phyloP scores from a whole-genome alignment of 2,329 filamentous ascomycete species.

The Colletotrichum eremochloae region DNA sequence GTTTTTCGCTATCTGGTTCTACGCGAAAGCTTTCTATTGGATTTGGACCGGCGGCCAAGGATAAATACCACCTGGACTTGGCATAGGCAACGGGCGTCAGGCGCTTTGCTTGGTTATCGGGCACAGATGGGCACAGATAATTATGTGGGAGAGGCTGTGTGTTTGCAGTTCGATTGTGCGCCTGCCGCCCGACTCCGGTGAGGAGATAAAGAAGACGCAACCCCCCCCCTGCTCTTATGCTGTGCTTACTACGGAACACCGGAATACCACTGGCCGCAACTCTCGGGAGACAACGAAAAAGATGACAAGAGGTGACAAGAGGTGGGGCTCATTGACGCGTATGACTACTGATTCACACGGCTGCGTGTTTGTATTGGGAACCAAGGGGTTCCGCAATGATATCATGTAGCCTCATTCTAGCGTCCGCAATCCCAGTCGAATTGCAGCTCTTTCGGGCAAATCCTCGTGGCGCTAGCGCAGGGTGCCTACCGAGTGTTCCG shows the following conservation, averaged over 20 bases:
- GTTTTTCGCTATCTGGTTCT: background rate
- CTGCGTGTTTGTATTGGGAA: background rate
- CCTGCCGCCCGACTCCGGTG: background rate
- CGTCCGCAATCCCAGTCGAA: background rate
- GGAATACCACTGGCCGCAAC: too few species aligned
- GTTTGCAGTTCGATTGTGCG: background rate
- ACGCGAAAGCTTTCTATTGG: background rate
- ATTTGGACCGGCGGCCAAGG: background rate
- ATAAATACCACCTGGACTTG: too few species aligned
- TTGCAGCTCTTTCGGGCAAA: slow-evolving; percentile 11
- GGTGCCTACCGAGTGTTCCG: background rate
- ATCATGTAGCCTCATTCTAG: background rate
- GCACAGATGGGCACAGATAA: background rate
- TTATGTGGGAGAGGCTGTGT: background rate
- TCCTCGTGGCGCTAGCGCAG: slow-evolving; percentile 16
- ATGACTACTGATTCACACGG: background rate
- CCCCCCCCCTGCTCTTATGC: background rate
- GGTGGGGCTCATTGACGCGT: background rate
- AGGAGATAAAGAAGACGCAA: background rate
- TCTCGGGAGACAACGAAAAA: background rate
- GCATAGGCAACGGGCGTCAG: background rate
- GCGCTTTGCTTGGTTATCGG: too few species aligned
- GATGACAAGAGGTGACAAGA: background rate
- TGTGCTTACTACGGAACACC: background rate
- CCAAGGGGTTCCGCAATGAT: background rate